Conservation (phyloP, 2,329 filamentous ascomycete species). For the Venturia effusa region DNA sequence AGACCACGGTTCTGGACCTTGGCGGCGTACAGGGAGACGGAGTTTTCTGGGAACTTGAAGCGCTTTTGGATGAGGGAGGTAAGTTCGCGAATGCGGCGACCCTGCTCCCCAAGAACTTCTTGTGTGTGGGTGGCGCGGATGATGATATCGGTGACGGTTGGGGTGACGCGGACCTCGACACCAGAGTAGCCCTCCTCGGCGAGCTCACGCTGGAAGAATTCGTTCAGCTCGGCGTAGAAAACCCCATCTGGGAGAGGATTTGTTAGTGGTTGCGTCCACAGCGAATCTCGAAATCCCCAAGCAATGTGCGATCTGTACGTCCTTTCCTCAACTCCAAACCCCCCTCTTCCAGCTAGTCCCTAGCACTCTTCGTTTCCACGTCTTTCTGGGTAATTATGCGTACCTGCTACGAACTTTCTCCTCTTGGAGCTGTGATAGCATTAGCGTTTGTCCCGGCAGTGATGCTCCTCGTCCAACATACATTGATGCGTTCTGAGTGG, state of each 20-base stretch:
- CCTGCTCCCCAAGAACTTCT: conserved; percentile 99
- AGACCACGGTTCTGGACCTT: conserved; percentile 99
- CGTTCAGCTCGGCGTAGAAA: conserved; percentile 99
- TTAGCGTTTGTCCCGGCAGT: not conserved
- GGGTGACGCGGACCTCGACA: conserved; percentile 99
- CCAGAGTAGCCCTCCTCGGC: conserved; percentile 99
- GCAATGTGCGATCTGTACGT: not conserved
- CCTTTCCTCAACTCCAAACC: not conserved
- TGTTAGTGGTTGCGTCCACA: not conserved
- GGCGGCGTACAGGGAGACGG: conserved; percentile 97
- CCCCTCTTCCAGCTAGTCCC: not conserved
- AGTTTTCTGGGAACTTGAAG: conserved; percentile 99
- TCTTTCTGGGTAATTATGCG: conserved; percentile 13
- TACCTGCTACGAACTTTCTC: conserved; percentile 54
- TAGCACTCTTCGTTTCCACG: no score
- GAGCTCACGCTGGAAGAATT: conserved; percentile 99
- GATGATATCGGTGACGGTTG: conserved; percentile 99
- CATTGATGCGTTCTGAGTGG: conserved; percentile 29
- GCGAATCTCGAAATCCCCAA: not conserved
- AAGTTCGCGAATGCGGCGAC: conserved; percentile 98
- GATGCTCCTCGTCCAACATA: conserved; percentile 18
- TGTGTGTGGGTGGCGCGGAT: conserved; percentile 99
- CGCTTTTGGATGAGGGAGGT: conserved; percentile 99
- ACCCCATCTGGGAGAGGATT: conserved; percentile 67
- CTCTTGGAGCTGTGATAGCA: conserved; percentile 62